Base-by-base conservation (phyloP, 805 yeast species). In the Pichia californica region DNA sequence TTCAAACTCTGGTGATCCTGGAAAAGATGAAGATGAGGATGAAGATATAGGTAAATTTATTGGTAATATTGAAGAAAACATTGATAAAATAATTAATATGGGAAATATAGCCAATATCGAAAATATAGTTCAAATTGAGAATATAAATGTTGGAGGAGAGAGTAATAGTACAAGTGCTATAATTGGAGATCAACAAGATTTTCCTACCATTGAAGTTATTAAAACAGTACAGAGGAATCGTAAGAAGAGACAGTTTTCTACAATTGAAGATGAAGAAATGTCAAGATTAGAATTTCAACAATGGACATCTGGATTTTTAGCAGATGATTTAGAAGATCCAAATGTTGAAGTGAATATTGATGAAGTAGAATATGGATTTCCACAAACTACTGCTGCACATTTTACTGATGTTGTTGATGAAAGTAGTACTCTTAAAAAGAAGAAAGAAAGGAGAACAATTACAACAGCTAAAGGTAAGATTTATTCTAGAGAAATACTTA, bases 141-240 rank as follows among this genome's bases (percentile, higher is more conserved):
- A 16, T 26, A 40, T 38, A 42, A 40, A 37, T 56, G 51, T 33
- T 56, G 57, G 37, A 55, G 58, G 31, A 52, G 56, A n/a, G 54
- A 61, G 19, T 4, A 15, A 33, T 27, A 29, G 15, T 20, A 5
- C 19, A 3, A 40, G 33, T n/a, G n/a, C n/a, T 27, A 20, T 26
- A 16, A 38, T 26, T 20, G 5, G 27, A 7, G 30, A 34, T 31
- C 41, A 35, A 30, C 37, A 21, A 14, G 40, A 37, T 26, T 37
- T 37, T 11, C 32, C 36, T 31, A 31, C 44, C 19, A 36, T 83
- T 54, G 93, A 84, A 15, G 93, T 88, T 0, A 88, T 84, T 15
- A 70, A 83, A 76, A 72, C 76, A 43, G 76, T 76, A 52, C 50
- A 51, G 28, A 35, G 35, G 19, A 30, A 40, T 16, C 34, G 50